A percentile compares a stretch with the other conserved stretches of the same genome.
Evolutionary conservation across 768 basidiomycete genomes (phyloP).

Genomic region (Gloeopeniophorella convolvens): DNA sequence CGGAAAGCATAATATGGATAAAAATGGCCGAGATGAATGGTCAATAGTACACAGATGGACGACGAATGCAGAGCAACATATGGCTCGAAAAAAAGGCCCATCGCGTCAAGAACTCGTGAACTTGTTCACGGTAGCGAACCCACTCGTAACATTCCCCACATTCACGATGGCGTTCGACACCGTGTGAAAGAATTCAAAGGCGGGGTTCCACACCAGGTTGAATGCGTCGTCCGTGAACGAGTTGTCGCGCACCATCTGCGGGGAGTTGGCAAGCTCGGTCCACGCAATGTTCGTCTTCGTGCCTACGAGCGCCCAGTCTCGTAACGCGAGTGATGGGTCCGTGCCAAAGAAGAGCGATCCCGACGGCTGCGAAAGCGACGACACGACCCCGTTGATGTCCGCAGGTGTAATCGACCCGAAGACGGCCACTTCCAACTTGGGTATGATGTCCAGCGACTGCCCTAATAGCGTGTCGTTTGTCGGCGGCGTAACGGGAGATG

Average conservation of each 20-base stretch:
- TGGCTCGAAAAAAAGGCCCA: neutral
- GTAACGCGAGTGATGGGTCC: constrained; percentile 38
- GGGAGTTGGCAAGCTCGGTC: constrained; percentile 46
- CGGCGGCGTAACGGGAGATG: constrained; percentile 36
- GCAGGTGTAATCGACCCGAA: constrained; percentile 47
- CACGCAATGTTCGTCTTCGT: constrained; percentile 38
- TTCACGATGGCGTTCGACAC: constrained; percentile 26
- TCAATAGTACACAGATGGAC: neutral
- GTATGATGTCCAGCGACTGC: constrained; percentile 39
- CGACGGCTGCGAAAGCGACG: constrained; percentile 44
- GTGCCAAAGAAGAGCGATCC: constrained; percentile 58
- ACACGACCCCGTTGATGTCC: constrained; percentile 42
- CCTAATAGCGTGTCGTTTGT: constrained; percentile 34
- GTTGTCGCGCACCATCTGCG: constrained; percentile 44
- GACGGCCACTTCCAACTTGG: constrained; percentile 54
- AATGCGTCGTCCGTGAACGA: constrained; percentile 39
- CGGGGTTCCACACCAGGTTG: constrained; percentile 45
- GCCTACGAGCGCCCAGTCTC: constrained; percentile 47
- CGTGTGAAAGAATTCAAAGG: constrained; percentile 28
- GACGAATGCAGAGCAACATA: constrained; percentile 9
- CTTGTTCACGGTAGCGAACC: constrained; percentile 30
- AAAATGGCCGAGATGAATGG: neutral
- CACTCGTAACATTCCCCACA: constrained; percentile 40
- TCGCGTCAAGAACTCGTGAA: constrained; percentile 19
- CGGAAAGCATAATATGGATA: constrained; percentile 14